Evolutionary conservation across 164 flowering plant genomes (phyloP).

Genomic region (Saururus chinensis): DNA sequence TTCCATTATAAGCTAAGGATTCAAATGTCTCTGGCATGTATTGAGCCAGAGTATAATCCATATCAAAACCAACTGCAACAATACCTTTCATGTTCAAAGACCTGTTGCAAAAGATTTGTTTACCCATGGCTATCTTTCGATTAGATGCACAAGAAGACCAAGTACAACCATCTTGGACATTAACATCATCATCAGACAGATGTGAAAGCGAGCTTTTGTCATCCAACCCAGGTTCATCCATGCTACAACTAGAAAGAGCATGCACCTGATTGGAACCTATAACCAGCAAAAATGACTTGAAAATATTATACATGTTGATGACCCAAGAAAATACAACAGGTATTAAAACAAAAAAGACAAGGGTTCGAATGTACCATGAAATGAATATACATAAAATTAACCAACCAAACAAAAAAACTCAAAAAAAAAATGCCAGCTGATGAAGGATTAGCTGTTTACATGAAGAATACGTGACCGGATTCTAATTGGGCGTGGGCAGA

Average conservation of each 20-base stretch:
- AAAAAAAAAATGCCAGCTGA: too few relatives aligned
- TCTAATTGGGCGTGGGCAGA: too few relatives aligned
- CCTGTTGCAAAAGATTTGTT: conserved; percentile 87
- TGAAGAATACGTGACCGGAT: too few relatives aligned
- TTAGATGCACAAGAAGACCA: conserved; percentile 74
- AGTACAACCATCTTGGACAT: conserved; percentile 22
- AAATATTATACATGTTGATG: too few relatives aligned
- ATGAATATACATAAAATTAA: too few relatives aligned
- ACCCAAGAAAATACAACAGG: not conserved
- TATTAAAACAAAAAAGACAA: not conserved
- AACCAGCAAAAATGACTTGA: not conserved
- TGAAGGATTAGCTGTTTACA: too few relatives aligned
- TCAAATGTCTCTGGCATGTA: conserved; percentile 96
- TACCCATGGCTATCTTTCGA: conserved; percentile 45
- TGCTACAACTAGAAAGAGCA: conserved; percentile 20
- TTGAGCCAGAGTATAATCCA: conserved; percentile 98
- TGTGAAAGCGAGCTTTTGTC: conserved; percentile 15
- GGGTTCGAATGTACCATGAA: too few relatives aligned
- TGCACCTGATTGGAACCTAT: not conserved
- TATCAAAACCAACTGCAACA: conserved; percentile 93
- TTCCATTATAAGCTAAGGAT: conserved; percentile 87
- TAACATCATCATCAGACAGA: conserved; percentile 11
- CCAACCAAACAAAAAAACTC: too few relatives aligned
- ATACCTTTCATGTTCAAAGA: conserved; percentile 88
- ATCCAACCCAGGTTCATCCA: conserved; percentile 33